Evolutionary conservation across 495 filamentous ascomycete species (phyloP), one percentile per base, ranked within the genome.

Genomic region (Annulohypoxylon moriforme): DNA sequence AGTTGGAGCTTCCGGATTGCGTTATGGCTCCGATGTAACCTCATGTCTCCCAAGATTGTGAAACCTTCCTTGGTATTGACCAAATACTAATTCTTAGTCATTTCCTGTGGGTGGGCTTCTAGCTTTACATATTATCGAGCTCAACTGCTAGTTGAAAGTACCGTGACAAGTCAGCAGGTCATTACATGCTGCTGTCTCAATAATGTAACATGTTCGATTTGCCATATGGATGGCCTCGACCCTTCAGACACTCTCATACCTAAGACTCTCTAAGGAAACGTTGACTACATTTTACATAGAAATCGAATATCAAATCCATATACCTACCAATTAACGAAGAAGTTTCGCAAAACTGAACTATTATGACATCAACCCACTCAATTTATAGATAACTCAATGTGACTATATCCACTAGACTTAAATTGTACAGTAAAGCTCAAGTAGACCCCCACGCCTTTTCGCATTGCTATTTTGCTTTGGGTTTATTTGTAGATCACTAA

Each of bases 1-100:
- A 52, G 58, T 72, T 52, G 58, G 56, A 61, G 49, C 60, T 68
- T 73, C 64, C 65, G 4, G 44, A 68, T 68, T 34, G 55, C 55
- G 60, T 44, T 60, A 56, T 50, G 40, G 11, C 6, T 60, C 60
- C 64, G 65, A 73, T 73, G 70, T 65, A 61, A 73, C 70, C 55
- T 61, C 31, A 52, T 31, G 38, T 60, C 58, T 34, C 14, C 20
- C 52, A 55, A 53, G 11, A 4, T 18, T 14, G 33, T 18, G 47
- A 29, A 38, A 53, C 13, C 16, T 50, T 20, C 6, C 49, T 38
- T 58, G 18, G 6, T 16, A 38, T 25, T 27, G 27, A 20, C 20
- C 13, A 52, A n/a, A 29, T 29, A 27, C 7, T 7, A 29, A 52
- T 52, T 5, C 0, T 52, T 52, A 49, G 46, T 25, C 22, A 29